Percentiles rank a stretch among this genome's conserved stretches.
Conservation (phyloP, 257 asterid species). For the Lantana camara region DNA sequence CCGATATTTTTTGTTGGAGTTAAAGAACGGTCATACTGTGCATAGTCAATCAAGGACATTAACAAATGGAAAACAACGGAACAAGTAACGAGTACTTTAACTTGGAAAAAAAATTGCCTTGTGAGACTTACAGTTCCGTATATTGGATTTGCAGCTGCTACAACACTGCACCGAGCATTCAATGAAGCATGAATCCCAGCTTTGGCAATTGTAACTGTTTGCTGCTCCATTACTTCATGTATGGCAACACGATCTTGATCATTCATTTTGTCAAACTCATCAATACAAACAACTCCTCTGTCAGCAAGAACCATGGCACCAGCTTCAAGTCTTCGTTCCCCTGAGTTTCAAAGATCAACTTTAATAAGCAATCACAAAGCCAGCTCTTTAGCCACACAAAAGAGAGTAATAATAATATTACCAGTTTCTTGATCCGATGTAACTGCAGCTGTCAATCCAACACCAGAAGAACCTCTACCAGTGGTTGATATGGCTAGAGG, state of each 20-base stretch:
- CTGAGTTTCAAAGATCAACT: slow-evolving; percentile 37
- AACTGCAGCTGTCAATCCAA: slow-evolving; percentile 99
- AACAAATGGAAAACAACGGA: slow-evolving; percentile 2
- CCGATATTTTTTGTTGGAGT: slow-evolving; percentile 97
- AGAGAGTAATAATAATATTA: slow-evolving; percentile 24
- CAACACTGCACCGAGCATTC: slow-evolving; percentile 98
- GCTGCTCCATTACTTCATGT: slow-evolving; percentile 99
- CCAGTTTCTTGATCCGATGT: slow-evolving; percentile 99
- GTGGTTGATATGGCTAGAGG: slow-evolving; percentile 98
- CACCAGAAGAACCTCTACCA: slow-evolving; percentile 99
- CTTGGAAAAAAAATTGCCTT: slow-evolving; percentile 11
- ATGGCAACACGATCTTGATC: slow-evolving; percentile 98
- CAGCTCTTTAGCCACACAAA: slow-evolving; percentile 22
- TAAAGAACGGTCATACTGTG: slow-evolving; percentile 92
- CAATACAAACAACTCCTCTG: slow-evolving; percentile 95
- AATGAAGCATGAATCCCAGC: slow-evolving; percentile 98
- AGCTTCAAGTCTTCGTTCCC: slow-evolving; percentile 93
- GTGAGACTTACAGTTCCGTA: slow-evolving; percentile 88
- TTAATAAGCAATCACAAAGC: slow-evolving; percentile 21
- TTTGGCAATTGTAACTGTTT: slow-evolving; percentile 97
- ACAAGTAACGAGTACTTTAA: not conserved
- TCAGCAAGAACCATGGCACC: slow-evolving; percentile 99
- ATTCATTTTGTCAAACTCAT: slow-evolving; percentile 96
- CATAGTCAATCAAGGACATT: slow-evolving; percentile 17
- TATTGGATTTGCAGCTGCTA: slow-evolving; percentile 99